Base-by-base conservation (phyloP, 768 basidiomycete species). In the Termitomyces sp. region DNA sequence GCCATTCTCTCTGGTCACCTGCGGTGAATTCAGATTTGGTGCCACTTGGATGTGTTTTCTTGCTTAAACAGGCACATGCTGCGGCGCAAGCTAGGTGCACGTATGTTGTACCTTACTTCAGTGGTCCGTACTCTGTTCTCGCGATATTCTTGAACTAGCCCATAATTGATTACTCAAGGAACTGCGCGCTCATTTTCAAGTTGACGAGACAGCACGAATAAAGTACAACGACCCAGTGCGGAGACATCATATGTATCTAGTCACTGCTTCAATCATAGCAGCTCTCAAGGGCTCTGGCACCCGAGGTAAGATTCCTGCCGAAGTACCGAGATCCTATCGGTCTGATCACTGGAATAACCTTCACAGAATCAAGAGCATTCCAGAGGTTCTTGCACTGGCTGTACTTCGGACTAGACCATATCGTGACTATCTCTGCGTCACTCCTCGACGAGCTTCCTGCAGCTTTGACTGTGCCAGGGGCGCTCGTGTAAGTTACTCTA, bases 51-150 rank as follows among this genome's bases (percentile, higher is more conserved):
- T 77, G 77, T 59, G 64, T 85, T 22, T 85, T 85, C 69, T 78
- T 75, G 32, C 68, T 84, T 42, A 72, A n/a, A n/a, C n/a, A n/a
- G n/a, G n/a, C n/a, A n/a, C n/a, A n/a, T n/a, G n/a, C n/a, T n/a
- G n/a, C n/a, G n/a, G n/a, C n/a, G n/a, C n/a, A n/a, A n/a, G n/a
- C 74, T 84, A 85, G 60, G 83, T 82, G 3, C 67, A 81, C 26
- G 82, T 83, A n/a, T 9, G n/a, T n/a, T n/a, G n/a, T n/a, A n/a
- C n/a, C n/a, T n/a, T n/a, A n/a, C n/a, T n/a, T n/a, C n/a, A n/a
- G n/a, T n/a, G n/a, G n/a, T n/a, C n/a, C n/a, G n/a, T n/a, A n/a
- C n/a, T n/a, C n/a, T n/a, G n/a, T n/a, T n/a, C n/a, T n/a, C n/a
- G n/a, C n/a, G n/a, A n/a, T n/a, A n/a, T n/a, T n/a, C n/a, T n/a